Percentiles rank a stretch among this genome's conserved stretches.
These are phyloP conservation scores for Saccharomycopsis hybrid DNA, from an alignment of 1,139 yeast genomes.

Conservation along the genomic window DNA sequence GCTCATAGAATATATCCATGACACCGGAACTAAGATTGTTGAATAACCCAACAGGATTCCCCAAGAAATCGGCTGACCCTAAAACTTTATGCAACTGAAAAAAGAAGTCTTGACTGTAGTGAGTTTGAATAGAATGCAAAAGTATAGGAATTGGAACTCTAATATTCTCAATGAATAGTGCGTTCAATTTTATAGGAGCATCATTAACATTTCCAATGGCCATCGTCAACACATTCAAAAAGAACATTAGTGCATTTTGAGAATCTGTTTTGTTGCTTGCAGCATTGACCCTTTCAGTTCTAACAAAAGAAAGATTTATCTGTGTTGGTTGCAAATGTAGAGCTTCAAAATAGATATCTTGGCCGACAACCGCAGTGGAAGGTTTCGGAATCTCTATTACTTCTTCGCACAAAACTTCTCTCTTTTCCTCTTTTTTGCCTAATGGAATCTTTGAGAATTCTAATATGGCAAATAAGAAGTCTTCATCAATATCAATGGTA, in stretches of 20 bases:
- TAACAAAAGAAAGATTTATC: constrained; percentile 81
- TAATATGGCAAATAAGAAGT: constrained; percentile 73
- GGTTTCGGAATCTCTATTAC: constrained; percentile 67
- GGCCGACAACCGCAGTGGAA: constrained; percentile 45
- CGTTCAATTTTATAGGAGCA: constrained; percentile 88
- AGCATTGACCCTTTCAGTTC: constrained; percentile 75
- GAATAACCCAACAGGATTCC: constrained; percentile 95
- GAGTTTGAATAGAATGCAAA: constrained; percentile 66
- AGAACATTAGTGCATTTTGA: constrained; percentile 62
- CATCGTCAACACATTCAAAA: constrained; percentile 86
- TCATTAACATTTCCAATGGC: constrained; percentile 96
- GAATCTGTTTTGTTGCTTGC: constrained; percentile 49
- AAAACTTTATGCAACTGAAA: constrained; percentile 88
- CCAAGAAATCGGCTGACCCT: constrained; percentile 94
- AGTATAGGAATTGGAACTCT: constrained; percentile 79
- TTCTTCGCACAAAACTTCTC: constrained; percentile 43
- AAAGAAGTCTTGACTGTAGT: constrained; percentile 87
- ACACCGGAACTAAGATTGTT: constrained; percentile 92
- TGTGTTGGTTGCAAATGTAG: constrained; percentile 89
- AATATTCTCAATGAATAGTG: constrained; percentile 81
- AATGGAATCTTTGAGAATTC: constrained; percentile 64
- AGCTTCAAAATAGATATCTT: constrained; percentile 86
- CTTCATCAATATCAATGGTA: constrained; percentile 91
- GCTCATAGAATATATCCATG: constrained; percentile 93
- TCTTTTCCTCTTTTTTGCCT: constrained; percentile 42